Percentiles rank a stretch among this genome's conserved stretches.
phyloP scores from a whole-genome alignment of 169 alveolate species.

The Plasmodium fragile region DNA sequence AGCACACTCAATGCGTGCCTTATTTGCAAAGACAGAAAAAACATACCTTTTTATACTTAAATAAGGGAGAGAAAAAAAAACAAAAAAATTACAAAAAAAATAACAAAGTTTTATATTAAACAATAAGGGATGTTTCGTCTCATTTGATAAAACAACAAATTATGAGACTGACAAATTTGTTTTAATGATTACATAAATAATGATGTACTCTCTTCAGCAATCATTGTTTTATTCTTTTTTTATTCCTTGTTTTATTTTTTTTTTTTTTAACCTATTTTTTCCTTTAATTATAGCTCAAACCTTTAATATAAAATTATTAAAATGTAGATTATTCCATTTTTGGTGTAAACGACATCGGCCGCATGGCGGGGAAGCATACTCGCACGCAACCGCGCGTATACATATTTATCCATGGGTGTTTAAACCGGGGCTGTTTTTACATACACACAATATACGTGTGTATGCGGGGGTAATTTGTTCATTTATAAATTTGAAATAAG shows the following conservation, averaged over 20 bases:
- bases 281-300: not conserved
- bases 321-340: not conserved
- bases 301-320: not conserved
- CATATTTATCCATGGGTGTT: not conserved
- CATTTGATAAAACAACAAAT: constrained; percentile 1
- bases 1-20: not conserved
- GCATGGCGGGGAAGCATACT: not conserved
- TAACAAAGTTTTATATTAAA: not conserved
- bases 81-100: not conserved
- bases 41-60: not conserved
- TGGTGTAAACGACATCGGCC: not conserved
- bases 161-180: not conserved
- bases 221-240: not conserved
- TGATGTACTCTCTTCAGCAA: not conserved
- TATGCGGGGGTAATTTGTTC: not conserved
- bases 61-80: not conserved
- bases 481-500: not conserved
- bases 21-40: not conserved
- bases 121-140: not conserved
- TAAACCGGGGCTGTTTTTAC: not conserved
- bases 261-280: too few relatives aligned
- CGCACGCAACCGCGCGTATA: not conserved
- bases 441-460: not conserved
- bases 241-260: not conserved
- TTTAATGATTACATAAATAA: not conserved